Conservation (phyloP, 441 rosid species). For the Populus tomentosa region DNA sequence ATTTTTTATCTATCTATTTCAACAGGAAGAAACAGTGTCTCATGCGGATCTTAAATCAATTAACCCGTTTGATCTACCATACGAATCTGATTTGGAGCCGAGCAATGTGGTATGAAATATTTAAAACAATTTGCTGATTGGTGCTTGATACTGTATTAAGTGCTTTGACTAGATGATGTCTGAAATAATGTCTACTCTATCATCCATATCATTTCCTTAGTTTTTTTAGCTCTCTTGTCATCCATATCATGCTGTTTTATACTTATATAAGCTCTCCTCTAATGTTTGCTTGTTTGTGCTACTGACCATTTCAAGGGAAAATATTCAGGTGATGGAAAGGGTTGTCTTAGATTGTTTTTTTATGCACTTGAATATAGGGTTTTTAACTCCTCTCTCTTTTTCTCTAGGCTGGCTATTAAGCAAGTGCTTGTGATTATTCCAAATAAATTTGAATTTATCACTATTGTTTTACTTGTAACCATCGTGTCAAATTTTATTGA, state of each 20-base stretch:
- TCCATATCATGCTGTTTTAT: too few species aligned
- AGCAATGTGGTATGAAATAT: slow-evolving; percentile 54
- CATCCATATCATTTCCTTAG: background rate
- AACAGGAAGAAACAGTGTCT: slow-evolving; percentile 46
- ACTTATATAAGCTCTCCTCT: too few species aligned
- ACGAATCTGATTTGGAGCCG: slow-evolving; percentile 57
- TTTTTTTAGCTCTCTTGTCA: background rate
- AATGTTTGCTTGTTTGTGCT: slow-evolving; percentile 3
- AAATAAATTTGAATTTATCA: too few species aligned
- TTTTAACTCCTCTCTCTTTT: too few species aligned
- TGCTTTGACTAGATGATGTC: slow-evolving; percentile 7
- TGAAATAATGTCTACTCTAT: background rate
- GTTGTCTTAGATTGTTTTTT: background rate
- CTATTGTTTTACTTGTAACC: too few species aligned
- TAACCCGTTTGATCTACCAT: slow-evolving; percentile 94
- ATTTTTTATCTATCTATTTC: background rate
- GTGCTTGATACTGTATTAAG: slow-evolving; percentile 4
- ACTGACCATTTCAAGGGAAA: background rate
- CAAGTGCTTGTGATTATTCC: too few species aligned
- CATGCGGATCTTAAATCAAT: slow-evolving; percentile 48
- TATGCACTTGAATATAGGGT: background rate
- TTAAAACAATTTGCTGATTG: slow-evolving; percentile 11
- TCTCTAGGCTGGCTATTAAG: too few species aligned
- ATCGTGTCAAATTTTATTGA: too few species aligned
- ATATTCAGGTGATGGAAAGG: background rate